A percentile compares a stretch with the other conserved stretches of the same genome.
phyloP scores from a whole-genome alignment of 2,329 filamentous ascomycete species.

The Penicillium rolfsii region DNA sequence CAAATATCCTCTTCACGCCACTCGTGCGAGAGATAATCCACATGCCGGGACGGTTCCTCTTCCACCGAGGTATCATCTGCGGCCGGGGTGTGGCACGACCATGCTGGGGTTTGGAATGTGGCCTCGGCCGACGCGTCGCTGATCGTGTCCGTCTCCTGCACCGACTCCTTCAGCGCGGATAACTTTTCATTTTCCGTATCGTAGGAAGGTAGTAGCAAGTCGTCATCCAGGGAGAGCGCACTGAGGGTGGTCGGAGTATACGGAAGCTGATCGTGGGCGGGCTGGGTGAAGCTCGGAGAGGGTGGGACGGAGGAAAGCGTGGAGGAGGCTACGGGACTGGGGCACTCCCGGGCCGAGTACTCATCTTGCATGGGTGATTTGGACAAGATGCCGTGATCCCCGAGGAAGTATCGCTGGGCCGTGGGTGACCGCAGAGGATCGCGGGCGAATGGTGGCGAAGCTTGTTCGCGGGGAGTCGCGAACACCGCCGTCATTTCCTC shows the following conservation, averaged over 20 bases:
- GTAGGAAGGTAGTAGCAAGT: slow-evolving; percentile 50
- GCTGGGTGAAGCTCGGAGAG: slow-evolving; percentile 42
- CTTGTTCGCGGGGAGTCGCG: slow-evolving; percentile 35
- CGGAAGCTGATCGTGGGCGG: slow-evolving; percentile 34
- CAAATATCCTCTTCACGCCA: slow-evolving; percentile 97
- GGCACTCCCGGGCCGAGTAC: slow-evolving; percentile 29
- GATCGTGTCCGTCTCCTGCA: slow-evolving; percentile 14
- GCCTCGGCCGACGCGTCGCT: slow-evolving; percentile 30
- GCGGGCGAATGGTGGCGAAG: slow-evolving; percentile 37
- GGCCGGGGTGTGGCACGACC: slow-evolving; percentile 63
- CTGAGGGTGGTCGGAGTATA: slow-evolving; percentile 45
- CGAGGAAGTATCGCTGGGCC: slow-evolving; percentile 39
- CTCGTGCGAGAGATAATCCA: slow-evolving; percentile 92
- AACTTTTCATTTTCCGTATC: slow-evolving; percentile 41
- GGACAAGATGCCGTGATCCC: slow-evolving; percentile 24
- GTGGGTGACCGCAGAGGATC: slow-evolving; percentile 37
- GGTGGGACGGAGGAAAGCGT: slow-evolving; percentile 42
- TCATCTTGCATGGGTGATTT: slow-evolving; percentile 37
- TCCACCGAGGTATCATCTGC: slow-evolving; percentile 80
- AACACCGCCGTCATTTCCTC: slow-evolving; percentile 43
- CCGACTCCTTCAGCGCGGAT: slow-evolving; percentile 43
- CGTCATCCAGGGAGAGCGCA: slow-evolving; percentile 45
- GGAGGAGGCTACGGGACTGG: slow-evolving; percentile 35
- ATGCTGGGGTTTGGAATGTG: slow-evolving; percentile 54
- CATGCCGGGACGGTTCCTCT: slow-evolving; percentile 77